Evolutionary conservation across 306 rosid species (phyloP), one percentile per base, ranked within the genome.

Genomic region (Acacia acuminata): DNA sequence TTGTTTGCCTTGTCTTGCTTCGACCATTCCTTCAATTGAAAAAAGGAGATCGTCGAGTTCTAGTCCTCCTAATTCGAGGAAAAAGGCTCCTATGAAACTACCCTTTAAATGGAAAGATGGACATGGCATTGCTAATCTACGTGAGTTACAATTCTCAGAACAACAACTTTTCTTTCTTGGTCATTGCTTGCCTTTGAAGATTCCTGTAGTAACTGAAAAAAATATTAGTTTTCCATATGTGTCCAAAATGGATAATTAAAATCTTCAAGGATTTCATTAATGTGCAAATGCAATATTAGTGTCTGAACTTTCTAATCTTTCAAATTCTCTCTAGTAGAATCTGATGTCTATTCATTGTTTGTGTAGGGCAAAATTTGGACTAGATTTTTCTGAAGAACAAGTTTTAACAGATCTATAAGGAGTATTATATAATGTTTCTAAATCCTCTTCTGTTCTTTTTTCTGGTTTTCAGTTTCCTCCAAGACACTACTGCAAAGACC

Each of bases 1-100:
- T 82, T 96, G 99, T 82, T 88, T 96, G 86, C 97, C 99, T 16
- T 96, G 94, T 85, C 98, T 96, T 84, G 92, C 91, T 61, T 90
- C 99, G 24, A 88, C 93, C 8, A 72, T 90, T 65, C 84, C 91
- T 56, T 81, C 96, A 0, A 47, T 90, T 19, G 99, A 93, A 55
- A 96, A 96, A 86, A 89, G 98, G 88, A 88, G 94, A 82, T 87
- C 95, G 2, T 83, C 89, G 6, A 87, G 92, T 85, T 85, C 90
- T 82, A 93, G 99, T 87, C 98, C 99, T 64, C 94, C 94, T 32
- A 90, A 66, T 86, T 85, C 92, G 32, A 91, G 91, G 87, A 94
- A 92, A 73, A 94, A 88, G 81, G 44, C 90, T 77, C 80, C 94
- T 69, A 38, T 85, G 44, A 96, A 93, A 77, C 86, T 84, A 69